phyloP scores from a whole-genome alignment of 2,329 filamentous ascomycete species.

The Pseudocercospora eumusae region DNA sequence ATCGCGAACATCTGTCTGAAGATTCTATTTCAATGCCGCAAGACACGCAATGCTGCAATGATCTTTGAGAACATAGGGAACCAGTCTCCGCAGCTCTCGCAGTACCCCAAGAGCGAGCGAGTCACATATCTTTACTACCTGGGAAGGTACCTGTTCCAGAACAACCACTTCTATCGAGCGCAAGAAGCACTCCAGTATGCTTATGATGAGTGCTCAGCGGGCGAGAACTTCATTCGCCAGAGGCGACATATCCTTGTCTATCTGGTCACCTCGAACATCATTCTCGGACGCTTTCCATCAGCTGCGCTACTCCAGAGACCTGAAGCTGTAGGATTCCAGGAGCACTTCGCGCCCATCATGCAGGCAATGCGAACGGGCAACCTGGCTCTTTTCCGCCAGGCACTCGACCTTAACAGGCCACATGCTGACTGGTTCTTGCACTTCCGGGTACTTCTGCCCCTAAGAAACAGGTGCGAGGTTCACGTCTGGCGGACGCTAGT shows the following conservation, averaged over 20 bases:
- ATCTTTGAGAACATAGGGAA: slow-evolving; percentile 87
- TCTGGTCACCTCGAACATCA: slow-evolving; percentile 77
- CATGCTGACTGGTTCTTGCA: slow-evolving; percentile 73
- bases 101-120: slow-evolving; percentile 82
- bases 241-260: slow-evolving; percentile 79
- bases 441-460: slow-evolving; percentile 72
- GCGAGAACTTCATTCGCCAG: slow-evolving; percentile 60
- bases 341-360: slow-evolving; percentile 73
- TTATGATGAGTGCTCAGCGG: slow-evolving; percentile 69
- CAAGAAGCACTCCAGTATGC: slow-evolving; percentile 74
- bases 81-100: slow-evolving; percentile 74
- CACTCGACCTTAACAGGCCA: slow-evolving; percentile 57
- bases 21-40: slow-evolving; percentile 83
- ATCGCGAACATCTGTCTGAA: slow-evolving; percentile 90
- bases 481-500: slow-evolving; percentile 82
- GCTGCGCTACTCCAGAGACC: slow-evolving; percentile 65
- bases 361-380: slow-evolving; percentile 72
- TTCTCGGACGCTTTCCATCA: slow-evolving; percentile 81
- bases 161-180: slow-evolving; percentile 78
- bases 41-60: slow-evolving; percentile 79
- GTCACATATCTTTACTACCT: slow-evolving; percentile 95
- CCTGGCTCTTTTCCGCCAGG: slow-evolving; percentile 69
- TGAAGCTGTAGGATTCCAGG: slow-evolving; percentile 65
- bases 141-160: slow-evolving; percentile 83
- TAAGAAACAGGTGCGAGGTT: slow-evolving; percentile 75